Base-by-base conservation (phyloP, 345 rosid species). In the Sisymbrium altissimum region DNA sequence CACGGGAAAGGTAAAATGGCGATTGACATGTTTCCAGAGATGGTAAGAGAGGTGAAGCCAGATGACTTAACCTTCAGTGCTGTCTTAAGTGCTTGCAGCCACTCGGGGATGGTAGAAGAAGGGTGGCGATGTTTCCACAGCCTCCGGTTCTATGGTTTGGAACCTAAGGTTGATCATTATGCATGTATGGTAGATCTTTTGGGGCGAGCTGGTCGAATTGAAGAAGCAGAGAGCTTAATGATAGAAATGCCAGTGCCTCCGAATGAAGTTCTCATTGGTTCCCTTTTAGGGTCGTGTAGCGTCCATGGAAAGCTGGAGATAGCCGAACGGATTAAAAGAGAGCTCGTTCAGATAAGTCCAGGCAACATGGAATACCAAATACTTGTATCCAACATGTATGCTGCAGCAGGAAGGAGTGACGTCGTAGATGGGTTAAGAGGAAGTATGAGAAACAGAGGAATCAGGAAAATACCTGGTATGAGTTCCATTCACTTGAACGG, bases 171-270 rank as follows among this genome's bases (percentile, higher is more conserved):
- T 9, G 93, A 92, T 62, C 98, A 90, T 81, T 90, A 87, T 73
- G 95, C 95, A 70, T 92, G 96, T 75, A 84, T 89, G 88, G 92
- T 92, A 43, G 97, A 92, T 87, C 84, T 92, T 76, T 83, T 89
- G 23, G 96, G 96, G 12, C 83, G 94, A 45, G 90, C 90, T 52
- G 94, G 92, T 66, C 82, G 66, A 49, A 64, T 89, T 70, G 89
- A 88, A 77, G 96, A 89, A 80, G 97, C 97, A 41, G 85, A 83
- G 71, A 74, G 15, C 15, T 63, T 79, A 54, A 81, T 85, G 69
- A 83, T 59, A 78, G 79, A 77, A 49, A 92, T 92, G 97, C 85
- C 89, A 64, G 76, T 92, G 64, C 85, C 87, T 39, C 92, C 92
- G 0, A 92, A 89, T 77, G 92, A 86, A 79, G 87, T 92, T 70